A percentile compares a stretch with the other conserved stretches of the same genome.
Evolutionary conservation across 768 basidiomycete species (phyloP).

Genomic region (Pisolithus marmoratus): DNA sequence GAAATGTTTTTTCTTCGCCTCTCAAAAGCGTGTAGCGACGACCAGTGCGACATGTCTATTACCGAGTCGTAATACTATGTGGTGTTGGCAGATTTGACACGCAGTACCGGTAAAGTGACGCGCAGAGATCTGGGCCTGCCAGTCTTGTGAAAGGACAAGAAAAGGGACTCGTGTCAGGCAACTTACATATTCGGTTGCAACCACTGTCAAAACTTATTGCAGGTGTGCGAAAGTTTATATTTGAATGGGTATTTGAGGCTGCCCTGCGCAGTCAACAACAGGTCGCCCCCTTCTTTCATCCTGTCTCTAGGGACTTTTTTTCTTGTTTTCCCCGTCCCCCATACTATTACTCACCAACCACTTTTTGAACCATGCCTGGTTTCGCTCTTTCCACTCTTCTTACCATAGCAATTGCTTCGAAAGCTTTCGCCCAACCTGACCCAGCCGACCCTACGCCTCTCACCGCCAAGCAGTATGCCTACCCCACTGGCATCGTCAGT

Average conservation of each 20-base stretch:
- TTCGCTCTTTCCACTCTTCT: conserved; percentile 41
- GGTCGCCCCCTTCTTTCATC: background rate
- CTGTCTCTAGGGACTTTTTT: background rate
- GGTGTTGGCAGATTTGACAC: too few relatives aligned
- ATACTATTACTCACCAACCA: background rate
- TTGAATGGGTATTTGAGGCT: background rate
- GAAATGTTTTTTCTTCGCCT: too few relatives aligned
- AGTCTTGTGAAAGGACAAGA: too few relatives aligned
- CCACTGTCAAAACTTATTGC: background rate
- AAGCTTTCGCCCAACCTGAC: conserved; percentile 26
- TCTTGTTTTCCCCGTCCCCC: background rate
- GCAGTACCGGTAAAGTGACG: too few relatives aligned
- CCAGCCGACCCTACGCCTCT: conserved; percentile 46
- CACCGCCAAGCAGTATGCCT: conserved; percentile 38
- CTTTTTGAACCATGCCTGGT: conserved; percentile 38
- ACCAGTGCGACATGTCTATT: too few relatives aligned
- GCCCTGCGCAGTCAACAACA: background rate
- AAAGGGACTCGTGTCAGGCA: too few relatives aligned
- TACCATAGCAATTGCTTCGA: conserved; percentile 24
- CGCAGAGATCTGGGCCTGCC: too few relatives aligned
- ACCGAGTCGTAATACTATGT: too few relatives aligned
- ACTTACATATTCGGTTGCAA: background rate
- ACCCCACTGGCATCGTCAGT: conserved; percentile 39
- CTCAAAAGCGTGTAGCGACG: too few relatives aligned
- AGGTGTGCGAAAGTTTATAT: conserved; percentile 2